A percentile compares a stretch with the other conserved stretches of the same genome.
Conservation (phyloP, 129 eudicot genomes). For the Silybum marianum region DNA sequence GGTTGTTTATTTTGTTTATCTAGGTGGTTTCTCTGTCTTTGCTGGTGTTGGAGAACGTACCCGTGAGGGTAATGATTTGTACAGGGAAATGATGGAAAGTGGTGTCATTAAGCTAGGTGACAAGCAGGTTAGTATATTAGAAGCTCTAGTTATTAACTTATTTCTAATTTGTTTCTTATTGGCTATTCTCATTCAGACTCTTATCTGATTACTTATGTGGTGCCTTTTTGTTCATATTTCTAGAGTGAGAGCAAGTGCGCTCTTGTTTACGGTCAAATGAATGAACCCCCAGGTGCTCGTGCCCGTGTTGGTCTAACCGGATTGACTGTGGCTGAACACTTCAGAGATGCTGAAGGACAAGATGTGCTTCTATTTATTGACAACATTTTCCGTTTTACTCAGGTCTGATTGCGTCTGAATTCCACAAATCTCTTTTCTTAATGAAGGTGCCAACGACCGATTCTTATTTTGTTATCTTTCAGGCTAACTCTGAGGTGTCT, state of each 20-base stretch:
- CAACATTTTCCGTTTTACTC: constrained; percentile 71
- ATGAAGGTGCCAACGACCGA: not conserved
- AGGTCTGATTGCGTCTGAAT: constrained; percentile 5
- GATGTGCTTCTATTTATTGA: constrained; percentile 96
- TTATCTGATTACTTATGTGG: not conserved
- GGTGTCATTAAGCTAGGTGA: constrained; percentile 99
- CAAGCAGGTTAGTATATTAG: constrained; percentile 59
- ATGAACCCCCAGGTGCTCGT: constrained; percentile 59
- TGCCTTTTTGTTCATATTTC: not conserved
- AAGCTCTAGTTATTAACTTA: not conserved
- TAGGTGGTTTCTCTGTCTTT: constrained; percentile 73
- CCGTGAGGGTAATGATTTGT: constrained; percentile 53
- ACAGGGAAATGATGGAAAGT: constrained; percentile 69
- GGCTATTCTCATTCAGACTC: not conserved
- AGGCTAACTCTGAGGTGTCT: constrained; percentile 56
- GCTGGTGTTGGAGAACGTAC: constrained; percentile 62
- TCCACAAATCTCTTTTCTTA: not conserved
- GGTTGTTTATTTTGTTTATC: not conserved
- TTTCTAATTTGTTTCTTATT: not conserved
- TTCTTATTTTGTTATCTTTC: not conserved
- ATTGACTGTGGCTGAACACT: constrained; percentile 82
- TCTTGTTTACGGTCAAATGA: constrained; percentile 72
- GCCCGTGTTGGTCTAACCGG: constrained; percentile 55
- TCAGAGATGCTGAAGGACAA: constrained; percentile 99
- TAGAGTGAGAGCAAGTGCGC: constrained; percentile 98